phyloP scores from a whole-genome alignment of 1,284 basidiomycete genomes.

The Ganoderma lucidum region DNA sequence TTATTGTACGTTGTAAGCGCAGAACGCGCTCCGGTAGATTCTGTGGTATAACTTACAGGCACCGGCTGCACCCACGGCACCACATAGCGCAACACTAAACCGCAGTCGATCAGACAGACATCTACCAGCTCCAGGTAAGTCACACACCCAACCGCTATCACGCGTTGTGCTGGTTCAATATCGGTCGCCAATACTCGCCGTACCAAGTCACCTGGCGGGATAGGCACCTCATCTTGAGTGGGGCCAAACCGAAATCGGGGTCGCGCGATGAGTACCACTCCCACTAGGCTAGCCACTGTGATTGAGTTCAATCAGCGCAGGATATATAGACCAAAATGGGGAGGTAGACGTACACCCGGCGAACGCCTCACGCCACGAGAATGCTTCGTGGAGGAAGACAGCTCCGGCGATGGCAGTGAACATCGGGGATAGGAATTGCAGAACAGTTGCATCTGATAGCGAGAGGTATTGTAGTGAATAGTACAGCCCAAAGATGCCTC shows the following conservation, averaged over 20 bases:
- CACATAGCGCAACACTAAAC: conserved; percentile 59
- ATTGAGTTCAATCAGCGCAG: neutral
- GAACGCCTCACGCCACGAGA: conserved; percentile 63
- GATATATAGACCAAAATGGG: neutral
- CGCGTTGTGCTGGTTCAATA: conserved; percentile 45
- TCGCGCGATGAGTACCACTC: conserved; percentile 61
- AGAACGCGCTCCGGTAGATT: no score
- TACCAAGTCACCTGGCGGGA: neutral
- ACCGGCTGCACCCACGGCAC: conserved; percentile 67
- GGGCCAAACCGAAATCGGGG: conserved; percentile 45
- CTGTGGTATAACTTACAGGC: conserved; percentile 55
- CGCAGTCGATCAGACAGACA: neutral
- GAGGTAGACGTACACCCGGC: conserved; percentile 63
- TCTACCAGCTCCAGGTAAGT: neutral
- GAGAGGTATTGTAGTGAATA: conserved; percentile 67
- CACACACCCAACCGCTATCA: conserved; percentile 47
- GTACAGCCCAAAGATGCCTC: conserved; percentile 73
- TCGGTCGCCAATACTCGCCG: conserved; percentile 1
- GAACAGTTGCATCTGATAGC: conserved; percentile 78
- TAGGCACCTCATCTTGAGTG: conserved; percentile 23
- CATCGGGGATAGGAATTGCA: conserved; percentile 80
- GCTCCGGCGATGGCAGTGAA: conserved; percentile 74
- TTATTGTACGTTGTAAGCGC: neutral
- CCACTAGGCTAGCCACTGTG: conserved; percentile 52
- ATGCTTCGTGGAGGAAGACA: conserved; percentile 71